Percentiles rank a stretch among this genome's conserved stretches.
phyloP scores from a whole-genome alignment of 768 basidiomycete species.

The Grammothele lineata region DNA sequence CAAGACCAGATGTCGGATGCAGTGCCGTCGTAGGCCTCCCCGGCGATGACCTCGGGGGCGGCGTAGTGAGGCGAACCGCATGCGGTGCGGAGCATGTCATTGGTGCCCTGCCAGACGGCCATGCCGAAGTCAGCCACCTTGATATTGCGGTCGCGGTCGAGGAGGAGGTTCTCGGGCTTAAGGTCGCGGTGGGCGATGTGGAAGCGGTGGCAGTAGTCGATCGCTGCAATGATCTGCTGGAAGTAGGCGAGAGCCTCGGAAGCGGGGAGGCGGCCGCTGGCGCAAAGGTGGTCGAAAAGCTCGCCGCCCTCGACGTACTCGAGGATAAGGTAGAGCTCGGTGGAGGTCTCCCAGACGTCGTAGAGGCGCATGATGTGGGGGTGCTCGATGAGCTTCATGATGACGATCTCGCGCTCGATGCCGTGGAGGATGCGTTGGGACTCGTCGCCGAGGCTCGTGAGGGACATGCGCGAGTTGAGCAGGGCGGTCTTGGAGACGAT shows the following conservation, averaged over 20 bases:
- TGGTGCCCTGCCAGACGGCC: constrained; percentile 82
- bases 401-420: constrained; percentile 91
- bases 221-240: constrained; percentile 87
- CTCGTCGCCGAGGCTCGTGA: constrained; percentile 66
- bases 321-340: constrained; percentile 85
- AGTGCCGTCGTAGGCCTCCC: constrained; percentile 78
- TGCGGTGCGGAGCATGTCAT: constrained; percentile 67
- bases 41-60: constrained; percentile 86
- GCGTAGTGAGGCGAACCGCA: constrained; percentile 97
- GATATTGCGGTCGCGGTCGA: constrained; percentile 80
- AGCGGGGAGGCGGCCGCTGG: constrained; percentile 63
- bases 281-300: constrained; percentile 89
- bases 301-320: constrained; percentile 96
- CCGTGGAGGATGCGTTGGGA: constrained; percentile 74
- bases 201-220: constrained; percentile 92
- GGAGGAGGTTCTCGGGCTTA: constrained; percentile 90
- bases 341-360: constrained; percentile 95
- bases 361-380: constrained; percentile 92
- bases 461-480: constrained; percentile 61
- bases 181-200: constrained; percentile 93
- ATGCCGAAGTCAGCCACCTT: constrained; percentile 98
- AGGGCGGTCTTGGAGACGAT: constrained; percentile 78
- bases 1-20: constrained; percentile 97
- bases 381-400: constrained; percentile 96
- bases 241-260: constrained; percentile 82